Evolutionary conservation across 148 eudicot species (phyloP).

Genomic region (Suaeda aralocaspica): DNA sequence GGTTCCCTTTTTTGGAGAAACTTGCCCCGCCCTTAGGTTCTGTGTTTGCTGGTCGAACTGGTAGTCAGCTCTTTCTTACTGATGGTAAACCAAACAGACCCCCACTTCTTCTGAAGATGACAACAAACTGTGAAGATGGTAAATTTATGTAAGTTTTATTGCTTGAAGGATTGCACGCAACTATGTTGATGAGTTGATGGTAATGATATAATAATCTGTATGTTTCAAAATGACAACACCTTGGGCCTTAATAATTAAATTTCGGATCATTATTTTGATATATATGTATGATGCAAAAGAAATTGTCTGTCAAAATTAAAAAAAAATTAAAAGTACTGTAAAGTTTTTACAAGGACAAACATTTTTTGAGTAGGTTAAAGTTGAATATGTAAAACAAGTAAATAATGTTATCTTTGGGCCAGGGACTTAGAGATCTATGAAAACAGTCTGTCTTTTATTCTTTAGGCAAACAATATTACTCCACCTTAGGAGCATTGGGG

Average conservation of each 20-base stretch:
- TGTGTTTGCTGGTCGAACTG: conserved; percentile 80
- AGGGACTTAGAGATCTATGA: no score
- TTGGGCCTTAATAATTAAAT: no score
- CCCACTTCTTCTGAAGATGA: conserved; percentile 88
- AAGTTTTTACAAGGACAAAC: no score
- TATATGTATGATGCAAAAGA: no score
- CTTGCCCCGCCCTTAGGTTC: conserved; percentile 82
- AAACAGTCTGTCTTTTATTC: no score
- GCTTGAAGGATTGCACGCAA: conserved; percentile 4
- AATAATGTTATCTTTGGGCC: no score
- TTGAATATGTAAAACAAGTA: no score
- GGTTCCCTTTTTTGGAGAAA: conserved; percentile 80
- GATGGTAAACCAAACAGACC: conserved; percentile 82
- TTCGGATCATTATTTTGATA: no score
- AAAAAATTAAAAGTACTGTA: no score
- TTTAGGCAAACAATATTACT: no score
- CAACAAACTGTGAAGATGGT: conserved; percentile 77
- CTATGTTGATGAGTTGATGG: background rate
- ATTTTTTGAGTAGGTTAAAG: no score
- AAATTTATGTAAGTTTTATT: conserved; percentile 65
- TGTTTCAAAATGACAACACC: background rate
- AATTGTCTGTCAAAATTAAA: no score
- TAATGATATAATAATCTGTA: background rate
- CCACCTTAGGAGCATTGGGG: background rate
- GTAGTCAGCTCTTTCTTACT: conserved; percentile 91